Evolutionary conservation across 192 early-diverging fungal genomes (phyloP).

Genomic region (Diversispora epigaea): DNA sequence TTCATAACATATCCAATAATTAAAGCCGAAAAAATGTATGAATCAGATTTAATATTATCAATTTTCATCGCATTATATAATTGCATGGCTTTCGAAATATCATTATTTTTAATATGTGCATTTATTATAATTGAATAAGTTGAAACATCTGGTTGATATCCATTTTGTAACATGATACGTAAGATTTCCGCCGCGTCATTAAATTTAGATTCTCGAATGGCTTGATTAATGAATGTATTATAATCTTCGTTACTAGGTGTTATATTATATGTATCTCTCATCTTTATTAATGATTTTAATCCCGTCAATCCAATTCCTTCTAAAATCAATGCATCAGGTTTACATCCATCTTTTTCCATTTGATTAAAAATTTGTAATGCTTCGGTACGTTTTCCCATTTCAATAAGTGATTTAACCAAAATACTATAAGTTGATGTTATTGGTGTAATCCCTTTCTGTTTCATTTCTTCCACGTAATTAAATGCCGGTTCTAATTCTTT

Average conservation of each 20-base stretch:
- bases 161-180: constrained; percentile 26
- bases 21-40: constrained; percentile 29
- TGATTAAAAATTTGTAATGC: constrained; percentile 31
- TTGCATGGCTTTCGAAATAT: constrained; percentile 35
- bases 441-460: constrained; percentile 21
- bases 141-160: constrained; percentile 29
- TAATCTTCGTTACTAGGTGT: constrained; percentile 30
- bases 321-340: constrained; percentile 12
- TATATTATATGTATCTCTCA: not conserved
- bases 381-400: not conserved
- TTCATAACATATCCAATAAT: not conserved
- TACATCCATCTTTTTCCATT: constrained; percentile 26
- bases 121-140: constrained; percentile 44
- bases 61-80: constrained; percentile 41
- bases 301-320: not conserved
- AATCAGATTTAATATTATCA: constrained; percentile 33
- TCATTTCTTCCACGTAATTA: constrained; percentile 42
- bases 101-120: constrained; percentile 32
- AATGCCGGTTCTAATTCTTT: constrained; percentile 18
- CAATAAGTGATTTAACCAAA: constrained; percentile 17
- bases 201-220: constrained; percentile 34
- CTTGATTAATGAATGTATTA: constrained; percentile 34
- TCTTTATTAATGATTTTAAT: constrained; percentile 17
- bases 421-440: constrained; percentile 33
- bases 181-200: constrained; percentile 36